Evolutionary conservation across 202 grass and related monocot genomes (phyloP).

Genomic region (Bolboschoenoplectus hybrid): DNA sequence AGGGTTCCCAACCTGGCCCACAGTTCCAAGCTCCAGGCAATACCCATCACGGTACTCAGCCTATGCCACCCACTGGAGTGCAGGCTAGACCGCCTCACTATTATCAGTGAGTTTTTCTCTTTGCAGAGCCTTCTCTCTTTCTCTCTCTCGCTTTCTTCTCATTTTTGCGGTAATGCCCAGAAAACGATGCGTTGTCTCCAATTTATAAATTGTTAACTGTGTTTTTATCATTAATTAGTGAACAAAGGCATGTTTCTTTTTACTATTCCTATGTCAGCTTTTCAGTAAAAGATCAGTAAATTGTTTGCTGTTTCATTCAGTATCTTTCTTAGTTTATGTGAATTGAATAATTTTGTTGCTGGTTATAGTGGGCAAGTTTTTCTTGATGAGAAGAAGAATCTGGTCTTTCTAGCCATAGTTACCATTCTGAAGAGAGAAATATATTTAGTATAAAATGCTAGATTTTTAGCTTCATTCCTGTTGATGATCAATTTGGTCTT

Average conservation of each 20-base stretch:
- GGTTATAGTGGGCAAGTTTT: neutral
- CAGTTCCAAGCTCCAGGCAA: slow-evolving; percentile 21
- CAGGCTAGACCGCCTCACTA: slow-evolving; percentile 61
- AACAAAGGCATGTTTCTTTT: slow-evolving; percentile 17
- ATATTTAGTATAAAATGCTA: neutral
- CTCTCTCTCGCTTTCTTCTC: neutral
- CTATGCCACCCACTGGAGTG: slow-evolving; percentile 50
- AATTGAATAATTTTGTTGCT: slow-evolving; percentile 7
- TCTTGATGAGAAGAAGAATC: neutral
- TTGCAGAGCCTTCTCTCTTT: neutral
- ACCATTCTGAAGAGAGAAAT: neutral
- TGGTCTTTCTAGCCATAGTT: neutral
- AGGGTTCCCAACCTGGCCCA: slow-evolving; percentile 30
- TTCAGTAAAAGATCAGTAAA: neutral
- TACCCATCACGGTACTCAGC: slow-evolving; percentile 37
- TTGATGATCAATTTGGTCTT: neutral
- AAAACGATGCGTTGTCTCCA: slow-evolving; percentile 23
- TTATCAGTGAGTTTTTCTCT: slow-evolving; percentile 48
- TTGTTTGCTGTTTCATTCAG: slow-evolving; percentile 1
- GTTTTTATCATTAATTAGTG: neutral
- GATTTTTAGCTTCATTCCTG: neutral
- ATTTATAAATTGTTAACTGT: slow-evolving; percentile 7
- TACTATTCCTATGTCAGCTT: neutral
- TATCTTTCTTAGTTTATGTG: neutral
- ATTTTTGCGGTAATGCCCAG: neutral